Base-by-base conservation (phyloP, 2,329 filamentous ascomycete species). In the Ophioceras dolichostomum region DNA sequence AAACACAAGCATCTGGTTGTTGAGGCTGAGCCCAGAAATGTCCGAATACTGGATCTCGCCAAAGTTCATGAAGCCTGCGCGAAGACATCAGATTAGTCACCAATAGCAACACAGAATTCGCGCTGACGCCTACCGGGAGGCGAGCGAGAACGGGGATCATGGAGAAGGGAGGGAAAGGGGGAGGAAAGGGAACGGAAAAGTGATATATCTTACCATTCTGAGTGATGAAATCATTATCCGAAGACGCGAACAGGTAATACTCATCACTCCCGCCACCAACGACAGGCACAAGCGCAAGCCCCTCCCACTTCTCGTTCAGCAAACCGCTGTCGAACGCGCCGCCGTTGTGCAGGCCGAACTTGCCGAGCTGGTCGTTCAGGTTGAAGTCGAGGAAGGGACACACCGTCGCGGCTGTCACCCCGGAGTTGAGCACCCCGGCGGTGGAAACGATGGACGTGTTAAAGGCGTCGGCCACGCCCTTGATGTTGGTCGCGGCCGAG, bases 291-390 rank as follows among this genome's bases (percentile, higher is more conserved):
- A 84, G 51, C 3, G 73, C 71, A 34, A 86, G 56, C 16, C 70
- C 73, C 60, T 87, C 81, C 81, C 81, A 86, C 51, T 86, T 86
- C 62, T 86, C 80, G 47, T 85, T 84, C 51, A 86, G 50, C 26
- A 85, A 55, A 0, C 54, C 58, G 0, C 57, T 48, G 48, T 81
- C 70, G 45, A 78, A 68, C 0, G 55, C 58, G 0, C 77, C 79
- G 3, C 80, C 80, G 46, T 85, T 85, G 47, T 80, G 76, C 4
- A 82, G 55, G 0, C 74, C 72, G 45, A 85, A 85, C 16, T 72
- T 68, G 28, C 64, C 67, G 17, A 86, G 62, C 56, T 85, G 67
- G 2, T 59, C 49, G 44, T 81, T 77, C 41, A 77, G 61, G 51
- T 85, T 86, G 53, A 71, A 79, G 48, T 83, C 74, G 22, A 85